Evolutionary conservation across 495 filamentous ascomycete species (phyloP).

Genomic region (Tuber borchii): DNA sequence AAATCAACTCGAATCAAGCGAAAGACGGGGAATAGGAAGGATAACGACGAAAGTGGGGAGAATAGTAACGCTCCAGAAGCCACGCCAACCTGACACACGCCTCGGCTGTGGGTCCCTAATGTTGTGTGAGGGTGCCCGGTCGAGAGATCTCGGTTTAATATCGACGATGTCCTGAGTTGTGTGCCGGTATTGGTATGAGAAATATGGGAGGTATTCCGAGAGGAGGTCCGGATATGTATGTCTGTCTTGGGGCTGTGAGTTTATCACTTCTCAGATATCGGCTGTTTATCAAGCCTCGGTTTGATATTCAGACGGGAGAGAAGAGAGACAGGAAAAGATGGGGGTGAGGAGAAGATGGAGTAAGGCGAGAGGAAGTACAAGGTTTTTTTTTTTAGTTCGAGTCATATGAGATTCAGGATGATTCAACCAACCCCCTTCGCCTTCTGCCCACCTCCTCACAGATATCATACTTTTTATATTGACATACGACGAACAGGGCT

Average conservation of each 20-base stretch:
- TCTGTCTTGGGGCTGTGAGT: constrained; percentile 11
- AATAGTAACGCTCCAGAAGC: constrained; percentile 13
- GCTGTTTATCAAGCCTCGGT: constrained; percentile 39
- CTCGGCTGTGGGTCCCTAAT: constrained; percentile 11
- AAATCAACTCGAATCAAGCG: constrained; percentile 20
- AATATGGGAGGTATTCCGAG: constrained; percentile 22
- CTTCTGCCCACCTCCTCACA: constrained; percentile 28
- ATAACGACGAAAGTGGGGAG: constrained; percentile 9
- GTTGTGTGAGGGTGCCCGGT: constrained; percentile 1
- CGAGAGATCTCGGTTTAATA: constrained; percentile 16
- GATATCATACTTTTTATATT: constrained; percentile 24
- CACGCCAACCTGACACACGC: constrained; percentile 15
- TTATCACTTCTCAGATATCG: constrained; percentile 36
- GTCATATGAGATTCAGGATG: constrained; percentile 33
- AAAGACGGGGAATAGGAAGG: constrained; percentile 13
- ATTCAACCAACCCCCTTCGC: constrained; percentile 35
- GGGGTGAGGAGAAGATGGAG: constrained; percentile 35
- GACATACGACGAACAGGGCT: constrained; percentile 11
- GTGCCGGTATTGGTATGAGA: constrained; percentile 14
- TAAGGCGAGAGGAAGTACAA: constrained; percentile 30
- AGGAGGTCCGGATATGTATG: constrained; percentile 7
- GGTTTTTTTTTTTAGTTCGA: constrained; percentile 34
- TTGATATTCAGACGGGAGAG: constrained; percentile 26
- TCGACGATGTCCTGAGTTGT: constrained; percentile 14
- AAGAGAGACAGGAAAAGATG: constrained; percentile 28